These are phyloP conservation scores for Bruguiera hainesii DNA, from an alignment of 441 rosid species.

Conservation along the genomic window DNA sequence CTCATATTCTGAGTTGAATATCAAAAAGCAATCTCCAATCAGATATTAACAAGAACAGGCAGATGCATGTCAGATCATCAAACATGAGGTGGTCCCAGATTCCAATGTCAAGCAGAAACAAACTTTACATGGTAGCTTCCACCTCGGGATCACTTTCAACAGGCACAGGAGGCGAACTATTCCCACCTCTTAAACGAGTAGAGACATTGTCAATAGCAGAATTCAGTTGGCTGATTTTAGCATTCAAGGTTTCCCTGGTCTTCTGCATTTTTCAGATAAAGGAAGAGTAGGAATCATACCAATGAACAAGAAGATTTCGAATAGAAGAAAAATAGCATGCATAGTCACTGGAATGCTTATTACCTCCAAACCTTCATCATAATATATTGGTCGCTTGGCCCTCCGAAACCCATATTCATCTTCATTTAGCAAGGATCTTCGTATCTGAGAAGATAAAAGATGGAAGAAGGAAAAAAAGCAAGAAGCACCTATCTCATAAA, in stretches of 20 bases:
- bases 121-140: conserved; percentile 54
- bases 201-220: conserved; percentile 93
- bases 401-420: conserved; percentile 76
- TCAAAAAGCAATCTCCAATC: conserved; percentile 8
- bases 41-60: not conserved
- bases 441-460: conserved; percentile 40
- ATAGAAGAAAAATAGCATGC: not conserved
- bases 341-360: not conserved
- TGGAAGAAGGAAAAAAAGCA: conserved; percentile 6
- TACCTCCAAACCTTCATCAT: conserved; percentile 89
- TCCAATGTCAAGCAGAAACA: conserved; percentile 9
- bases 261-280: conserved; percentile 40
- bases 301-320: not conserved
- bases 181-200: conserved; percentile 77
- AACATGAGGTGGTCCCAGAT: conserved; percentile 3
- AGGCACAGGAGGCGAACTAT: conserved; percentile 33
- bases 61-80: conserved; percentile 14
- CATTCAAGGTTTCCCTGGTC: conserved; percentile 79
- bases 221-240: conserved; percentile 82
- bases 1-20: conserved; percentile 7
- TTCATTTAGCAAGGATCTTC: conserved; percentile 72
- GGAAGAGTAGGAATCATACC: conserved; percentile 1
- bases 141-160: conserved; percentile 59
- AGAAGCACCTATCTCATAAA: conserved; percentile 10
- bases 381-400: conserved; percentile 66